These are phyloP conservation scores for Rhododendron griersonianum DNA, from an alignment of 148 eudicot species.

Conservation along the genomic window DNA sequence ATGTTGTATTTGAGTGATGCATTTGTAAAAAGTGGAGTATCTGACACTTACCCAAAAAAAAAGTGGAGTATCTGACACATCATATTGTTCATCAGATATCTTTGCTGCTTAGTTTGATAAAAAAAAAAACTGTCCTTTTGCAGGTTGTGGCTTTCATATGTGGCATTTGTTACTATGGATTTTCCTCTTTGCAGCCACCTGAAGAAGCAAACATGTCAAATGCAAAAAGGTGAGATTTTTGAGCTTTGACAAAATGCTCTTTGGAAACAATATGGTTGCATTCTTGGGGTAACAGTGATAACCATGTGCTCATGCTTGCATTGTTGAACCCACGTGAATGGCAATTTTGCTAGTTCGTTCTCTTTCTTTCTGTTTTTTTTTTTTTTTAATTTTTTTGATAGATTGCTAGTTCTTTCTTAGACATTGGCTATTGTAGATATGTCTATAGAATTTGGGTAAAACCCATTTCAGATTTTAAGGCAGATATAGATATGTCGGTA, in stretches of 20 bases:
- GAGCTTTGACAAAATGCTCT: not conserved
- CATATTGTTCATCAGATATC: not conserved
- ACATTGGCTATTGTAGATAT: not conserved
- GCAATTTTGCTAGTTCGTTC: too few species aligned
- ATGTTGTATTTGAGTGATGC: not conserved
- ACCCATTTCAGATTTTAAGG: too few species aligned
- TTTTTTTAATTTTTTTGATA: too few species aligned
- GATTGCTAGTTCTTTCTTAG: too few species aligned
- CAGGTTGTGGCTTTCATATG: constrained; percentile 70
- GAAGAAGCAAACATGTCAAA: constrained; percentile 34
- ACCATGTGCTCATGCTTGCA: not conserved
- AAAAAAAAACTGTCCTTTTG: not conserved
- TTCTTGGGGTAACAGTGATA: not conserved
- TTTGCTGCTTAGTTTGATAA: not conserved
- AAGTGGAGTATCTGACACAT: not conserved
- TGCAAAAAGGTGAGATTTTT: constrained; percentile 39
- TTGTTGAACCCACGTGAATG: too few species aligned
- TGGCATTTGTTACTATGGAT: constrained; percentile 41
- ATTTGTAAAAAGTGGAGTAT: not conserved
- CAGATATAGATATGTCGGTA: not conserved
- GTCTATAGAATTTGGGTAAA: not conserved
- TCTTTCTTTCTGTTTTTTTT: too few species aligned
- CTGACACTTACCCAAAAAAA: too few species aligned
- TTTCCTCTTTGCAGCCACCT: constrained; percentile 29
- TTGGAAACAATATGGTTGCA: not conserved